Percentiles rank a stretch among this genome's conserved stretches.
Conservation (phyloP, 1,139 yeast species). For the Pichia sp. region DNA sequence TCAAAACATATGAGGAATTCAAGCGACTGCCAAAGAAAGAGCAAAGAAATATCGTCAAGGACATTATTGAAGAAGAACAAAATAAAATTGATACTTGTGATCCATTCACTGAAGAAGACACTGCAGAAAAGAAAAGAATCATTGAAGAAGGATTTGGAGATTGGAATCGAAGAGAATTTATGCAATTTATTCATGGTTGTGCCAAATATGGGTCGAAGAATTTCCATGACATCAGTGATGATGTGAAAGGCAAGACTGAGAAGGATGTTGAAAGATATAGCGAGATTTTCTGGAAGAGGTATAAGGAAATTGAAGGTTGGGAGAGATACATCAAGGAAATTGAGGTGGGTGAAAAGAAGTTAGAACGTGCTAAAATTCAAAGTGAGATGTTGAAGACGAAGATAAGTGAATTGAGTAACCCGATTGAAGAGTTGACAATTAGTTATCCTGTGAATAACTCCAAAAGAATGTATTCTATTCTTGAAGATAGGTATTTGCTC, state of each 20-base stretch:
- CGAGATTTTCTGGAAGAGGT: conserved; percentile 67
- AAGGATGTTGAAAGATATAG: conserved; percentile 68
- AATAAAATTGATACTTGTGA: conserved; percentile 57
- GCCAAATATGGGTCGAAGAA: conserved; percentile 73
- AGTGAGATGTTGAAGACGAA: conserved; percentile 57
- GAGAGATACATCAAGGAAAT: conserved; percentile 82
- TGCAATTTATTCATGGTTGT: conserved; percentile 72
- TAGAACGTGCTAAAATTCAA: conserved; percentile 56
- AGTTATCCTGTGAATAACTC: conserved; percentile 93
- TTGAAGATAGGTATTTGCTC: conserved; percentile 79
- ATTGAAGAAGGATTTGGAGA: conserved; percentile 60
- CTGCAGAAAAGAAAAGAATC: conserved; percentile 49
- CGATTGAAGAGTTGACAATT: conserved; percentile 66
- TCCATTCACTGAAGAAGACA: conserved; percentile 74
- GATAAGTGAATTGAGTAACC: conserved; percentile 55
- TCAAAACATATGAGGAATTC: conserved; percentile 35
- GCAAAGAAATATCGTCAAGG: conserved; percentile 31
- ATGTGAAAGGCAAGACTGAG: conserved; percentile 57
- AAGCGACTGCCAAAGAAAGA: conserved; percentile 29
- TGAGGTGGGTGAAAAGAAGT: conserved; percentile 79
- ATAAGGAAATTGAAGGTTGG: conserved; percentile 68
- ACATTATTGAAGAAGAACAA: conserved; percentile 47
- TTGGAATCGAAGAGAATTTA: conserved; percentile 88
- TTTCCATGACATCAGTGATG: conserved; percentile 50
- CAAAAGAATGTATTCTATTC: conserved; percentile 71